Base-by-base conservation (phyloP, 2,329 filamentous ascomycete genomes). In the Cercospora zeae-maydis region DNA sequence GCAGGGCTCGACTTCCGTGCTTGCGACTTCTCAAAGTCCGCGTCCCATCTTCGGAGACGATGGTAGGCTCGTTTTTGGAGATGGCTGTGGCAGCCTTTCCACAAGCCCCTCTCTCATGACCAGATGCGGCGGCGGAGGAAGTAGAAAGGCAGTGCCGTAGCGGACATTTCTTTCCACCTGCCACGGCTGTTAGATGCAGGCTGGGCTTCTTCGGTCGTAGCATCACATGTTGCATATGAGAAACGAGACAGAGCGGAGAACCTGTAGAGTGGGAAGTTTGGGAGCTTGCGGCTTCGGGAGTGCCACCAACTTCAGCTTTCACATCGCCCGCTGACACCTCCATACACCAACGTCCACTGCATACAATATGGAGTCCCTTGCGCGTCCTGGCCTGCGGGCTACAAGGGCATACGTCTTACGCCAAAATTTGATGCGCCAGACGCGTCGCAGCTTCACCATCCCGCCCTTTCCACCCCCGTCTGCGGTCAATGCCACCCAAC, bases 1-100 rank as follows among this genome's bases (percentile, higher is more conserved):
- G 82, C 0, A 84, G 75, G 14, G 70, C 67, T 21, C 66, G 70
- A 33, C 69, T 67, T 53, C 75, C 73, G 67, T 76, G 68, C 63
- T 74, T 70, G 49, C 77, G 76, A 5, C 66, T 31, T 58, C 75
- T 73, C 51, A 75, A 68, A 39, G 71, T 76, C 24, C 69, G 64
- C 59, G 73, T 69, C 8, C 70, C 74, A 34, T 51, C 51, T 34
- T 31, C 27, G 13, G 36, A 53, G 58, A 51, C 14, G 42, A 33
- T 54, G 13, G 58, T 47, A 19, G 52, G 47, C 39, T 53, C 58
- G 4, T 13, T 27, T 16, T 47, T 27, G 33, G 62, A 51, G 4
- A 54, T 58, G 14, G 21, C 31, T 19, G 31, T 30, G 13, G 39
- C 42, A 24, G 45, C 21, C n/a, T 13, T 31, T 36, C 61, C 45